phyloP scores from a whole-genome alignment of 2,329 filamentous ascomycete species.

The Nannizziopsis barbatae region DNA sequence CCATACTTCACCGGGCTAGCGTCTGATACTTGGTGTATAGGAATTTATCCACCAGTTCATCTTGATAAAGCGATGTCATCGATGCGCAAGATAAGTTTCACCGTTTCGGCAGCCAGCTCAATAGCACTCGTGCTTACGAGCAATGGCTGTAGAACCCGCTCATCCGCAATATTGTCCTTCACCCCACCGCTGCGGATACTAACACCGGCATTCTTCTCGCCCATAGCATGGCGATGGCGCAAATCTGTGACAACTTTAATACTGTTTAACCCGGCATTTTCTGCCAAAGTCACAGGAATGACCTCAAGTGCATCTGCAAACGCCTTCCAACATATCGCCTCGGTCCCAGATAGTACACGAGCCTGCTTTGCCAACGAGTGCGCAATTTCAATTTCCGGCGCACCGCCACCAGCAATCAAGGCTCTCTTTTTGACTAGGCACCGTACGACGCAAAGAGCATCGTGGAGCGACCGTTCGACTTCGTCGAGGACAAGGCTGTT shows the following conservation, averaged over 20 bases:
- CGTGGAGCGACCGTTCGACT: slow-evolving; percentile 90
- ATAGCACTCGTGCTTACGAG: slow-evolving; percentile 96
- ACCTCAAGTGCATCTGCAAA: slow-evolving; percentile 97
- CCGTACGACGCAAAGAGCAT: slow-evolving; percentile 92
- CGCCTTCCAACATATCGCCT: slow-evolving; percentile 97
- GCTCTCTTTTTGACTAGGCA: slow-evolving; percentile 99
- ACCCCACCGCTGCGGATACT: slow-evolving; percentile 97
- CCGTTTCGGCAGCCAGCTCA: slow-evolving; percentile 92
- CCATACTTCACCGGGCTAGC: no score
- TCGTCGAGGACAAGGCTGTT: slow-evolving; percentile 93
- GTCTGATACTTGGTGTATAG: not conserved
- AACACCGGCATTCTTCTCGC: slow-evolving; percentile 90
- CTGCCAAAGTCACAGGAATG: slow-evolving; percentile 87
- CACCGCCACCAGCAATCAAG: slow-evolving; percentile 92
- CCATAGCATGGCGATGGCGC: slow-evolving; percentile 84
- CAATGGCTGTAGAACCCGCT: slow-evolving; percentile 92
- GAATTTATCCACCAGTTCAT: slow-evolving; percentile 14
- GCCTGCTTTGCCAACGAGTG: slow-evolving; percentile 73
- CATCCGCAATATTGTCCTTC: slow-evolving; percentile 90
- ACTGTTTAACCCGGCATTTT: slow-evolving; percentile 94
- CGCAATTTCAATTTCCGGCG: slow-evolving; percentile 92
- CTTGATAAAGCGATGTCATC: slow-evolving; percentile 52
- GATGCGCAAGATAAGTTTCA: slow-evolving; percentile 80
- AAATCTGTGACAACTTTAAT: slow-evolving; percentile 98
- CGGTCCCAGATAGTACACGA: slow-evolving; percentile 74